Conservation (phyloP, 192 early-diverging fungal genomes). For the Linnemannia elongata region DNA sequence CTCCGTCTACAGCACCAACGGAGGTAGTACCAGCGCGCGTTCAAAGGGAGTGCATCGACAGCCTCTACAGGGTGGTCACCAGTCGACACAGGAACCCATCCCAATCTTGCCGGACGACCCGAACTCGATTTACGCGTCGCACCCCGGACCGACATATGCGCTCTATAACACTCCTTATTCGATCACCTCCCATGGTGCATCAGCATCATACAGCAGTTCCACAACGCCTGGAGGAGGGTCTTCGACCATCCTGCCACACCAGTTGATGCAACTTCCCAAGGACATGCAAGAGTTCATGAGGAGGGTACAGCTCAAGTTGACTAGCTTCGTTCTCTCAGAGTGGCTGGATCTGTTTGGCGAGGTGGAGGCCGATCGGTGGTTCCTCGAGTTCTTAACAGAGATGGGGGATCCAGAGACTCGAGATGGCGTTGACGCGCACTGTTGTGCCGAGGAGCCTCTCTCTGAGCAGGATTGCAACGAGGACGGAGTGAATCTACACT, state of each 20-base stretch:
- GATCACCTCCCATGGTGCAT: conserved; percentile 26
- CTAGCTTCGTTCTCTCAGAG: conserved; percentile 56
- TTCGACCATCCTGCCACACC: conserved; percentile 30
- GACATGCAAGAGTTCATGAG: conserved; percentile 53
- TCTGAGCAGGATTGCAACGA: conserved; percentile 15
- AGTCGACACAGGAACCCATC: conserved; percentile 5
- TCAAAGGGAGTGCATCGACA: conserved; percentile 26
- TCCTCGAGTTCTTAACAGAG: conserved; percentile 55
- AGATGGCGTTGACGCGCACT: background rate
- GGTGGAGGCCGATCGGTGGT: conserved; percentile 58
- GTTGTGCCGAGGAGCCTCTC: background rate
- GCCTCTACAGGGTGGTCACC: background rate
- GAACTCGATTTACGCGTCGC: conserved; percentile 34
- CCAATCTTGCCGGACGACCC: conserved; percentile 31
- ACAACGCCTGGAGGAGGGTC: conserved; percentile 24
- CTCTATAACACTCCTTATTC: conserved; percentile 50
- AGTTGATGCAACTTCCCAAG: conserved; percentile 21
- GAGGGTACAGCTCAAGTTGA: conserved; percentile 48
- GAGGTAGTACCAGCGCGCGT: background rate
- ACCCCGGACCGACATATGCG: conserved; percentile 33
- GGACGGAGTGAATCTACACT: conserved; percentile 20
- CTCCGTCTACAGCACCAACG: background rate
- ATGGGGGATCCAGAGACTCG: conserved; percentile 5
- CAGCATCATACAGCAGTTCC: conserved; percentile 24
- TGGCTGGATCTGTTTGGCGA: conserved; percentile 54